Evolutionary conservation across 306 rosid genomes (phyloP).

Genomic region (Lablab purpureus): DNA sequence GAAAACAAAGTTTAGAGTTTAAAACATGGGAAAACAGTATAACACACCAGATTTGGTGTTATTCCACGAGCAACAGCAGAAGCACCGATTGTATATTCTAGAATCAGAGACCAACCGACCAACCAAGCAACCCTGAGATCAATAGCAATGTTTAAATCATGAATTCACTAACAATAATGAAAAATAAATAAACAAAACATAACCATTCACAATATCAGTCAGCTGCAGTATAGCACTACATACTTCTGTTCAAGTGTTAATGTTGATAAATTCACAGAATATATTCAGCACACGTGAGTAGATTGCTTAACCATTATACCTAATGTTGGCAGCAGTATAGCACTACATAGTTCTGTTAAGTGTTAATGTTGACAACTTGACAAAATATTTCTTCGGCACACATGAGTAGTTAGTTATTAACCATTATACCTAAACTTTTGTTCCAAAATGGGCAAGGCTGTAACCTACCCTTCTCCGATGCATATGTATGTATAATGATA

Average conservation of each 20-base stretch:
- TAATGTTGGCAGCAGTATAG: constrained; percentile 13
- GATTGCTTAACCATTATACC: background rate
- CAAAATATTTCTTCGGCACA: constrained; percentile 27
- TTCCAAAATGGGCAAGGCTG: constrained; percentile 31
- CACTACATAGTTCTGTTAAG: constrained; percentile 23
- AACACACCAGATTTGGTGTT: constrained; percentile 89
- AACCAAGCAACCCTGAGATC: constrained; percentile 86
- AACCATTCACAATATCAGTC: constrained; percentile 9
- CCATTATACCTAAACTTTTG: background rate
- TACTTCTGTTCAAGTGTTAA: constrained; percentile 12
- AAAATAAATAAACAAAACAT: constrained; percentile 6
- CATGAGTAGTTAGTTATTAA: background rate
- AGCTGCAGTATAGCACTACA: constrained; percentile 16
- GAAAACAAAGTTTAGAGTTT: constrained; percentile 2
- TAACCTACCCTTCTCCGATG: constrained; percentile 89
- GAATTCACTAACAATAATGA: constrained; percentile 15
- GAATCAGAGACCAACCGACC: constrained; percentile 91
- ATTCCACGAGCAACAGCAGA: constrained; percentile 96
- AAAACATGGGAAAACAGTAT: background rate
- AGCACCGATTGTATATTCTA: constrained; percentile 93
- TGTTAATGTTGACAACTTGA: background rate
- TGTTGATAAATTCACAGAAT: background rate
- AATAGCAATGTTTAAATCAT: constrained; percentile 35
- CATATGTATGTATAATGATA: constrained; percentile 93
- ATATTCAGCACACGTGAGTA: constrained; percentile 26